Evolutionary conservation across 176 grass and related monocot species (phyloP).

Genomic region (Lolium perenne): DNA sequence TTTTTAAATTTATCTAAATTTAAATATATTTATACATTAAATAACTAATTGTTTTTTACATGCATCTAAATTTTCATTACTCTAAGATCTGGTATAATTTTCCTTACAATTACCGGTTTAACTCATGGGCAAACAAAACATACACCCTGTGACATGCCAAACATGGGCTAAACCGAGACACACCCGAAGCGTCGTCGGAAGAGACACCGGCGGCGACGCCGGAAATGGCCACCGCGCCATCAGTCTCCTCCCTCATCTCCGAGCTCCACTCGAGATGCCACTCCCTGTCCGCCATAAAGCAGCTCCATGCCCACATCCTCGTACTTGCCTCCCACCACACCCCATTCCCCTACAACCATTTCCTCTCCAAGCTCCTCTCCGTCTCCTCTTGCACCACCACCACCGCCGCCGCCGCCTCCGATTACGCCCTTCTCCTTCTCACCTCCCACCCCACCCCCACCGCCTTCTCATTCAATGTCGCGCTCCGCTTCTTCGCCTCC

Average conservation of each 20-base stretch:
- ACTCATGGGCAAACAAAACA: too few relatives aligned
- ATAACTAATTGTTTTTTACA: too few relatives aligned
- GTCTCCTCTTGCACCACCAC: not conserved
- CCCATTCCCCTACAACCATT: slow-evolving; percentile 55
- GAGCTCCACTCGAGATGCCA: slow-evolving; percentile 8
- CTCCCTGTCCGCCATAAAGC: slow-evolving; percentile 33
- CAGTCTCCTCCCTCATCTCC: not conserved
- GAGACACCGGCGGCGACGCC: not conserved
- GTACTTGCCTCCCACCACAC: not conserved
- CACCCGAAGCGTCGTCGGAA: not conserved
- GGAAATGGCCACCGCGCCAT: not conserved
- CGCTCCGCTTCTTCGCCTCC: slow-evolving; percentile 40
- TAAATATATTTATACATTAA: too few relatives aligned
- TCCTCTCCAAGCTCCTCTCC: slow-evolving; percentile 57
- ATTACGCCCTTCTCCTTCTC: slow-evolving; percentile 46
- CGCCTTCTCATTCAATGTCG: slow-evolving; percentile 49
- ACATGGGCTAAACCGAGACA: not conserved
- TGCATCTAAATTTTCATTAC: too few relatives aligned
- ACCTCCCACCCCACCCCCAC: slow-evolving; percentile 32
- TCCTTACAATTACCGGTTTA: too few relatives aligned
- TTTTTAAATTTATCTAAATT: too few relatives aligned
- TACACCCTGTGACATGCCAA: not conserved
- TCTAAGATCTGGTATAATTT: too few relatives aligned
- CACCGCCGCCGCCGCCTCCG: not conserved
- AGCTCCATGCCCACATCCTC: slow-evolving; percentile 46